Evolutionary conservation across 352 stramenopile species (phyloP), one percentile per base, ranked within the genome.

Genomic region (Blastocystis sp.): DNA sequence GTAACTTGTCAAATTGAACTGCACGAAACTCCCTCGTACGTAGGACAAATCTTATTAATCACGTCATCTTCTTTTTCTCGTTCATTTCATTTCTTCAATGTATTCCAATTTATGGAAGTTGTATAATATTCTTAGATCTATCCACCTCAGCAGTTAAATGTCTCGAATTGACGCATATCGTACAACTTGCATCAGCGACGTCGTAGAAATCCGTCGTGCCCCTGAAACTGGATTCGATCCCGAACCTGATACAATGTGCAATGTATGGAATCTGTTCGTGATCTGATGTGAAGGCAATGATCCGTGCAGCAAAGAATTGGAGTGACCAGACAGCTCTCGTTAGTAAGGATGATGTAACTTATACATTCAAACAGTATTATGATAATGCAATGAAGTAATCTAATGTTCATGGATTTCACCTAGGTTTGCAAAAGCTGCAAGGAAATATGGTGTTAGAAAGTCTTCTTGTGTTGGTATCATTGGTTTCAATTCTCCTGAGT

Each of bases 401-500:
- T n/a, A 59, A 0, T n/a, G 19, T 4, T n/a, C 32, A 6, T 29
- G 12, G 3, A 1, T 77, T 78, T 19, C 49, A 24, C 21, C 21
- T 94, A 95, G 67, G 90, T 93, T 86, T 81, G 92, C 91, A 88
- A 95, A 95, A 89, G 89, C 89, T 58, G 89, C 95, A 61, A 52
- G 95, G 54, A 89, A 92, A 67, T 52, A 94, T 27, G 92, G 92
- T 5, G 66, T 95, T 0, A 88, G 93, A 56, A 91, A 88, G 54
- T 93, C 93, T 88, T 89, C 93, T 73, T 91, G 90, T 80, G 92
- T 95, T 58, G 93, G 90, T 88, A 95, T 96, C 88, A 94, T 95
- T 83, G 93, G 93, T 63, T 95, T 95, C 88, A 96, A 96, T 90
- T 91, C 92, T 71, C 93, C 93, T 1, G 93, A 97, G 88, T 98